Base-by-base conservation (phyloP, 805 yeast genomes). In the Barnettozyma salicaria region DNA sequence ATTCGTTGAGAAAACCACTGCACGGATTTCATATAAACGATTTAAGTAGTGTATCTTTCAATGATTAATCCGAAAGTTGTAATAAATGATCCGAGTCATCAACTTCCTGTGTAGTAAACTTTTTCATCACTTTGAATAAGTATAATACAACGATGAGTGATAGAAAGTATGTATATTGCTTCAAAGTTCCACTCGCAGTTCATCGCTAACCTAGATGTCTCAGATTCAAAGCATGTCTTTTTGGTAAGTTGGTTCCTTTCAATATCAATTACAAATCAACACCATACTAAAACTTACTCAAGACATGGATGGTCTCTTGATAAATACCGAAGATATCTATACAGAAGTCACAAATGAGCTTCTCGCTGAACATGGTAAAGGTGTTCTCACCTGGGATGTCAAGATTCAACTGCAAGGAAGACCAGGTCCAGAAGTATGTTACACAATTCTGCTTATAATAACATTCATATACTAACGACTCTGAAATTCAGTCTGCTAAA, bases 271-370 rank as follows among this genome's bases (percentile, higher is more conserved):
- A 12, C 24, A 4, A 13, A 5, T 7, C 30, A 17, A 7, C 13
- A 24, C 36, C 19, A 32, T 13, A 13, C 30, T 16, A 7, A 13
- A 9, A 18, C 9, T 8, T 7, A 9, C 14, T 4, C 19, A 18
- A 52, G 96, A 86, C 68, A 85, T 92, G 97, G 99, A 92, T 58
- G 99, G 99, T 1, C 73, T 94, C 18, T 67, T 92, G 44, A 74
- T 92, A 55, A 86, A 89, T 63, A 84, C 97, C 4, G 99, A 92
- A 60, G 94, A 85, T 47, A 68, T 89, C 38, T 92, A 92, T 59
- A 90, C 98, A 1, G 76, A 76, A 39, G 83, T 85, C 3, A 66
- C 85, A 22, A 74, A 82, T 34, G 80, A 76, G 37, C 59, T 85
- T 3, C 67, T 92, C 19, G 74, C 76, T 11, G 64, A 68, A 37